phyloP scores from a whole-genome alignment of 768 basidiomycete species.

The Auricularia heimuer region DNA sequence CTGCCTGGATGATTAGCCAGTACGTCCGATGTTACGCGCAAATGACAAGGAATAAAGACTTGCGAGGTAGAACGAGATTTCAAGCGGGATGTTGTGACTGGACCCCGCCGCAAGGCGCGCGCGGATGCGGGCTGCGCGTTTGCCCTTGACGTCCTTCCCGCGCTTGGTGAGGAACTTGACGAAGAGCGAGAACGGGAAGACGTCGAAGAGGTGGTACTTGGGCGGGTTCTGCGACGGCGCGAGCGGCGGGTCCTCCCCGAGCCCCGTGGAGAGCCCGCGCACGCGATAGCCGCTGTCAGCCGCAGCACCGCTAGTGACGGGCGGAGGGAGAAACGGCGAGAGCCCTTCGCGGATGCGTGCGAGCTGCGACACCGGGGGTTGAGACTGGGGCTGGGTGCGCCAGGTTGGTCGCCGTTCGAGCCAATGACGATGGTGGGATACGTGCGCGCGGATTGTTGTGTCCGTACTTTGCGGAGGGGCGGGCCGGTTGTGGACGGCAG shows the following conservation, averaged over 20 bases:
- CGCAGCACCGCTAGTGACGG: not conserved
- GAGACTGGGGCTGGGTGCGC: not conserved
- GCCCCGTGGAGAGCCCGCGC: slow-evolving; percentile 14
- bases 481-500: not conserved
- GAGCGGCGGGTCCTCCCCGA: slow-evolving; percentile 36
- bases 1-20: slow-evolving; percentile 26
- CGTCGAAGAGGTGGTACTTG: slow-evolving; percentile 47
- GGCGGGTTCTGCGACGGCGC: slow-evolving; percentile 50
- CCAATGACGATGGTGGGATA: not conserved
- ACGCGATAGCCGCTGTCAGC: not conserved
- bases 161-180: slow-evolving; percentile 35
- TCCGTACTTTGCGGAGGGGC: not conserved
- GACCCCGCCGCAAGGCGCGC: slow-evolving; percentile 37
- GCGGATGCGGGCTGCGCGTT: slow-evolving; percentile 45
- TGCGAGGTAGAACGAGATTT: slow-evolving; percentile 60
- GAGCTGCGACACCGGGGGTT: not conserved
- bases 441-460: not conserved
- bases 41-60: slow-evolving; percentile 12
- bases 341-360: not conserved
- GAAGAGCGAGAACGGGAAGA: slow-evolving; percentile 61
- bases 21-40: not conserved
- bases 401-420: not conserved
- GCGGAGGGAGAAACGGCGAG: too few species aligned
- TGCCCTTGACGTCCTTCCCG: slow-evolving; percentile 48
- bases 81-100: slow-evolving; percentile 57